A percentile compares a stretch with the other conserved stretches of the same genome.
Evolutionary conservation across 208 protist genomes (phyloP).

Genomic region (Leishmania guyanensis): DNA sequence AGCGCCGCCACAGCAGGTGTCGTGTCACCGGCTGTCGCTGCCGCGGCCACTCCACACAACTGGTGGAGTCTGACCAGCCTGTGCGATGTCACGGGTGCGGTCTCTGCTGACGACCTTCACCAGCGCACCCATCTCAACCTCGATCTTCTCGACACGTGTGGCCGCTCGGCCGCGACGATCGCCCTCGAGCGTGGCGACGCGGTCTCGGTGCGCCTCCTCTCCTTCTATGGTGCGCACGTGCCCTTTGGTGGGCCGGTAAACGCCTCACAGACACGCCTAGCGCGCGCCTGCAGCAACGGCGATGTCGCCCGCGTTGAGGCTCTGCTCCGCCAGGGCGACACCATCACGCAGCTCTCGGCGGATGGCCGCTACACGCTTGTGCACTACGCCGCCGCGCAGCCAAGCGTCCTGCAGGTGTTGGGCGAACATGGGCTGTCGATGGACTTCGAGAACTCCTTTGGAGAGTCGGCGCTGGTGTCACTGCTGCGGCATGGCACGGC

Average conservation of each 20-base stretch:
- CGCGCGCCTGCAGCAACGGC: slow-evolving; percentile 61
- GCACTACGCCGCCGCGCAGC: slow-evolving; percentile 81
- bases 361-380: slow-evolving; percentile 89
- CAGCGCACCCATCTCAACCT: slow-evolving; percentile 42
- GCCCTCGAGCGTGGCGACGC: slow-evolving; percentile 49
- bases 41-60: neutral
- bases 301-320: slow-evolving; percentile 58
- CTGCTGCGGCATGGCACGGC: slow-evolving; percentile 78
- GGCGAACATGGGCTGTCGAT: slow-evolving; percentile 60
- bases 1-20: neutral
- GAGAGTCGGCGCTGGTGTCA: slow-evolving; percentile 70
- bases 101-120: neutral
- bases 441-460: slow-evolving; percentile 67
- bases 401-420: slow-evolving; percentile 35
- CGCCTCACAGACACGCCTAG: slow-evolving; percentile 60
- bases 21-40: neutral
- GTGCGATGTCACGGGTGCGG: slow-evolving; percentile 1
- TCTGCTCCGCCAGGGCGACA: slow-evolving; percentile 65
- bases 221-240: slow-evolving; percentile 53
- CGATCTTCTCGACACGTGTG: slow-evolving; percentile 18
- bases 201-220: slow-evolving; percentile 47
- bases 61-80: slow-evolving; percentile 17
- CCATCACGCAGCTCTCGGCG: slow-evolving; percentile 49
- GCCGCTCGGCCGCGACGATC: slow-evolving; percentile 22
- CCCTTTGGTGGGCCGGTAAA: slow-evolving; percentile 42